phyloP scores from a whole-genome alignment of 371 early-diverging fungal genomes.

The Apophysomyces sp. region DNA sequence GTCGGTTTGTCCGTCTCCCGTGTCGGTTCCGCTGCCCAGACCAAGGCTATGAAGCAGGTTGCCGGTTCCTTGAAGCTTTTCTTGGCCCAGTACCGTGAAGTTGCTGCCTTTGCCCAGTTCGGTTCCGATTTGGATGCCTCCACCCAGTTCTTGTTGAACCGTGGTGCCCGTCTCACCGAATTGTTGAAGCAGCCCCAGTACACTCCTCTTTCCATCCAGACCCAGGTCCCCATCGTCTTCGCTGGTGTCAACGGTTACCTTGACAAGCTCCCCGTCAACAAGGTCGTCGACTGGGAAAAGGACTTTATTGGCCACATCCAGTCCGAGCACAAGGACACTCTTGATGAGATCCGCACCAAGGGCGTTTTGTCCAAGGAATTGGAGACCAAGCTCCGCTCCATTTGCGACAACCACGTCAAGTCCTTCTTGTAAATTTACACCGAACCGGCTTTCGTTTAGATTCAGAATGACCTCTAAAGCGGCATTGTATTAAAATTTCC shows the following conservation, averaged over 20 bases:
- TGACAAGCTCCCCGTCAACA: conserved; percentile 88
- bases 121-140: conserved; percentile 98
- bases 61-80: conserved; percentile 97
- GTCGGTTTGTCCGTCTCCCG: conserved; percentile 98
- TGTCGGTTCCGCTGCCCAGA: conserved; percentile 98
- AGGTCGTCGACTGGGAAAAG: conserved; percentile 83
- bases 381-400: conserved; percentile 73
- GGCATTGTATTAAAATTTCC: conserved; percentile 1
- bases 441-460: conserved; percentile 63
- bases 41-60: conserved; percentile 98
- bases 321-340: conserved; percentile 77
- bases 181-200: conserved; percentile 87
- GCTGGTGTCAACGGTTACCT: conserved; percentile 95
- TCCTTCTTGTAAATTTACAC: conserved; percentile 69
- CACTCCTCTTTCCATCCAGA: conserved; percentile 85
- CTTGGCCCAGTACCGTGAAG: conserved; percentile 98
- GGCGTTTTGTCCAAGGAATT: conserved; percentile 55
- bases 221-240: conserved; percentile 89
- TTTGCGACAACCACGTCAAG: conserved; percentile 74
- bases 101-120: conserved; percentile 98
- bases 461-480: conserved; percentile 73
- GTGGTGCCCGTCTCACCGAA: conserved; percentile 95
- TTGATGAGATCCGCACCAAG: conserved; percentile 81
- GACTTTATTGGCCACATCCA: conserved; percentile 80
- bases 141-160: conserved; percentile 96